A percentile compares a stretch with the other conserved stretches of the same genome.
Conservation (phyloP, 352 stramenopile genomes). For the Thraustochytrium sp. region DNA sequence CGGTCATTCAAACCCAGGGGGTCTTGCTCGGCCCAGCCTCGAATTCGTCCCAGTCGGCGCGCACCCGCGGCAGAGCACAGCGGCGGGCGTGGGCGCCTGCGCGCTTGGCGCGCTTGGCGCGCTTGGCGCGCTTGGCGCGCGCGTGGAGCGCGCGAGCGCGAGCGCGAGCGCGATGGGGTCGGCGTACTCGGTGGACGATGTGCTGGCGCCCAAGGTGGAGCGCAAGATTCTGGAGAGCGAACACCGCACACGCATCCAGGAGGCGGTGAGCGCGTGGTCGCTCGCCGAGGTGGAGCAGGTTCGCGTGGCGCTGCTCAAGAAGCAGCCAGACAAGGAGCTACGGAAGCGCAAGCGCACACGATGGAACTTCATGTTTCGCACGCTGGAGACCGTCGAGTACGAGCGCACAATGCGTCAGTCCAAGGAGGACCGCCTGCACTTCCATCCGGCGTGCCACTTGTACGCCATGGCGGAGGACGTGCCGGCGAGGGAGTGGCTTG, state of each 20-base stretch:
- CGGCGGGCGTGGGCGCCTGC: too few relatives aligned
- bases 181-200: conserved; percentile 36
- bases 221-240: neutral
- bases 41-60: too few relatives aligned
- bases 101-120: too few relatives aligned
- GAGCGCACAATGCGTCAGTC: neutral
- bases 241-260: neutral
- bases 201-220: conserved; percentile 22
- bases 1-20: too few relatives aligned
- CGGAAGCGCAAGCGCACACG: neutral
- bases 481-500: neutral
- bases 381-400: conserved; percentile 1
- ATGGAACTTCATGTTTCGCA: conserved; percentile 18
- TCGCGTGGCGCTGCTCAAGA: neutral
- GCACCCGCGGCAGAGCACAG: too few relatives aligned
- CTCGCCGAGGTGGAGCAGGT: conserved; percentile 20
- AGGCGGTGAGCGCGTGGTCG: neutral
- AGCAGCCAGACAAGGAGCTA: conserved; percentile 26
- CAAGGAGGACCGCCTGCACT: neutral
- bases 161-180: neutral
- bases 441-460: conserved; percentile 19
- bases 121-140: too few relatives aligned
- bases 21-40: too few relatives aligned
- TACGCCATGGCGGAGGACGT: conserved; percentile 18
- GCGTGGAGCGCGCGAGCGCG: neutral